Evolutionary conservation across 2,329 filamentous ascomycete species (phyloP).

Genomic region (Cercospora janseana): DNA sequence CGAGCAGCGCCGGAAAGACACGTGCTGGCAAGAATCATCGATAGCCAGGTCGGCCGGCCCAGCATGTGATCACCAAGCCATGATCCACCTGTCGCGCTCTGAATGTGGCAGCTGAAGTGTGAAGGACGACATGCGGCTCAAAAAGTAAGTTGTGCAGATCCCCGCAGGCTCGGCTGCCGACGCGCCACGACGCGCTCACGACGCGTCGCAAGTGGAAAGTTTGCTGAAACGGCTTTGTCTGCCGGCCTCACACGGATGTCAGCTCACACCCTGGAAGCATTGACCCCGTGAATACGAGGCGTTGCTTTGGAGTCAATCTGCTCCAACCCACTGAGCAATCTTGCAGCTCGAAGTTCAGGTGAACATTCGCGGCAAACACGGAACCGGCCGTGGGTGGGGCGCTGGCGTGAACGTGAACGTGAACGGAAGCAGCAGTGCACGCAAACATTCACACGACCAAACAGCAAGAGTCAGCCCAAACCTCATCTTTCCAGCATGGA

Average conservation of each 20-base stretch:
- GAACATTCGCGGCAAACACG: no score
- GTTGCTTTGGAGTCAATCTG: no score
- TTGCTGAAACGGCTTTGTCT: no score
- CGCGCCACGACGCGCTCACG: conserved; percentile 1
- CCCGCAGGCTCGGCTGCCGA: not conserved
- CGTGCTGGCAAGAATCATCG: no score
- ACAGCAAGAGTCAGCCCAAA: not conserved
- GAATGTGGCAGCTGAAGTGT: no score
- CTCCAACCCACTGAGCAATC: no score
- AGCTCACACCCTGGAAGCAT: no score
- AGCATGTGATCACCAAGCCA: not conserved
- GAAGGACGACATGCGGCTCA: conserved; percentile 1
- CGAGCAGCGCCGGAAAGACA: not conserved
- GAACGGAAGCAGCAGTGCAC: no score
- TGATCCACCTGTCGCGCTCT: not conserved
- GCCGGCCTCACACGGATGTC: no score
- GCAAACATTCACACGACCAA: not conserved
- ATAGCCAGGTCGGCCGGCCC: not conserved
- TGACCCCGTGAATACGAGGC: no score
- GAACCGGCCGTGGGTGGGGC: no score
- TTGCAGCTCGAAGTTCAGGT: no score
- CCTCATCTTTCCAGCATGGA: not conserved
- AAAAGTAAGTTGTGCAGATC: not conserved
- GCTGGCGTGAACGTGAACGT: conserved; percentile 1
- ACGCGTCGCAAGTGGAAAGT: not conserved